Percentiles rank a stretch among this genome's conserved stretches.
phyloP scores from a whole-genome alignment of 768 basidiomycete genomes.

The Galerina sulciceps region DNA sequence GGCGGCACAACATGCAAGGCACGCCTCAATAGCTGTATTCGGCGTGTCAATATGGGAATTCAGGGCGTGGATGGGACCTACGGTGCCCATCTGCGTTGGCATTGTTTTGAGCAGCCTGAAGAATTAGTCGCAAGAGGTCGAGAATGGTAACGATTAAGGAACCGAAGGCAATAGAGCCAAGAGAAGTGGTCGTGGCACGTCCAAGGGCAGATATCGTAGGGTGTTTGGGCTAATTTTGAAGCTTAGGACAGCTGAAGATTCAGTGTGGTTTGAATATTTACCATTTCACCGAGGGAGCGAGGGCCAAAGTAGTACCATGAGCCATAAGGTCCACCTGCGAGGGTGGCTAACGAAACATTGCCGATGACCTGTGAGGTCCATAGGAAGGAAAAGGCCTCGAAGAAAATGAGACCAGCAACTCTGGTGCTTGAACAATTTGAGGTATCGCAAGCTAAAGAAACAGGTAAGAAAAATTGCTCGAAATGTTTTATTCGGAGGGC shows the following conservation, averaged over 20 bases:
- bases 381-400: slow-evolving; percentile 79
- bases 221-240: slow-evolving; percentile 57
- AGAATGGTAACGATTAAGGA: slow-evolving; percentile 82
- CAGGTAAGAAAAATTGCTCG: neutral
- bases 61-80: slow-evolving; percentile 37
- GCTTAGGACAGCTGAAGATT: neutral
- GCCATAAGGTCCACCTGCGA: slow-evolving; percentile 81
- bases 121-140: slow-evolving; percentile 65
- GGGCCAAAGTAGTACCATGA: slow-evolving; percentile 89
- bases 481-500: slow-evolving; percentile 16
- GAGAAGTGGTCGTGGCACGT: slow-evolving; percentile 75
- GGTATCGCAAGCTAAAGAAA: slow-evolving; percentile 49
- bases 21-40: slow-evolving; percentile 65
- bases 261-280: slow-evolving; percentile 27
- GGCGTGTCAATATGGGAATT: neutral
- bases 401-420: slow-evolving; percentile 81
- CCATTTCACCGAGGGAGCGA: slow-evolving; percentile 65
- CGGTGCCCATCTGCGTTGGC: slow-evolving; percentile 69
- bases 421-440: slow-evolving; percentile 68
- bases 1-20: slow-evolving; percentile 77
- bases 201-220: slow-evolving; percentile 73
- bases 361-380: slow-evolving; percentile 86
- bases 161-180: slow-evolving; percentile 87
- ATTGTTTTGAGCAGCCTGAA: slow-evolving; percentile 61
- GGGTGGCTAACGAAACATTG: slow-evolving; percentile 78